Conservation (phyloP, 352 stramenopile genomes). For the Achlya hypogyna region DNA sequence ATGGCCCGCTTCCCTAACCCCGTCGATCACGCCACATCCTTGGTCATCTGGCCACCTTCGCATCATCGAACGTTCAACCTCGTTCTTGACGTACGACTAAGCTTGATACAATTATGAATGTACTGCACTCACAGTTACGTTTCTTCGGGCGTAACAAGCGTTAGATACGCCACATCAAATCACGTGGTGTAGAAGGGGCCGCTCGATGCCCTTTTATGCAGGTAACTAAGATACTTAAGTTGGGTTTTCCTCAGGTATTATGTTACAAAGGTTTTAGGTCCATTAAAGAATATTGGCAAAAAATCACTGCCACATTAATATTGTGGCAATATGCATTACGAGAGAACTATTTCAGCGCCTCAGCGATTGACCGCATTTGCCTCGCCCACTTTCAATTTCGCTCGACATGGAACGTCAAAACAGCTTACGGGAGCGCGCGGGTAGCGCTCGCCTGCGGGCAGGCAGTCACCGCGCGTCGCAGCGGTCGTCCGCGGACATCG, state of each 20-base stretch:
- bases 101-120: neutral
- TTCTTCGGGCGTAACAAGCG: neutral
- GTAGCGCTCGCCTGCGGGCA: neutral
- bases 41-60: neutral
- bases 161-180: neutral
- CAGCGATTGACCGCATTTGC: neutral
- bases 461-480: conserved; percentile 15
- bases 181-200: too few relatives aligned
- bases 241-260: neutral
- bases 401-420: neutral
- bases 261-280: neutral
- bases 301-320: too few relatives aligned
- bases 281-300: too few relatives aligned
- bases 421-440: neutral
- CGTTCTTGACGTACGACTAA: neutral
- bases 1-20: neutral
- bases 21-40: conserved; percentile 6
- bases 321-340: neutral
- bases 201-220: neutral
- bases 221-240: neutral
- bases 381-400: neutral
- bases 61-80: neutral
- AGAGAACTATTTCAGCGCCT: neutral
- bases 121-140: neutral
- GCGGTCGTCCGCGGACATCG: conserved; percentile 47